phyloP scores from a whole-genome alignment of 2,329 filamentous ascomycete species.

The Microdochium paspali region DNA sequence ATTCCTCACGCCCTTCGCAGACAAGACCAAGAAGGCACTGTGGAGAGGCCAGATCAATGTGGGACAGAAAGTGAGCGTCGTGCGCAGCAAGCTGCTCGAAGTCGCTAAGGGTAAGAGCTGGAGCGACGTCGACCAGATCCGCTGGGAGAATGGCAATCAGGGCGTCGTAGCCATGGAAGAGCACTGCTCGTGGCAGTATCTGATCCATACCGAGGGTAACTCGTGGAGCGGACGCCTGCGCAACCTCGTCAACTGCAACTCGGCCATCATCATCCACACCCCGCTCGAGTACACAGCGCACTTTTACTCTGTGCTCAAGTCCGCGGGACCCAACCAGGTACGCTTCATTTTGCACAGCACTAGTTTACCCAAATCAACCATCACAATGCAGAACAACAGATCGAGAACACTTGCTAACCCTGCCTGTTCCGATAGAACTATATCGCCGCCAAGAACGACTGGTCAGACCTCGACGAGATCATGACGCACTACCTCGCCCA shows the following conservation, averaged over 20 bases:
- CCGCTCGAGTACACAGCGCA: constrained; percentile 33
- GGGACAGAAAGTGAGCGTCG: constrained; percentile 1
- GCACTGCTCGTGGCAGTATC: constrained; percentile 36
- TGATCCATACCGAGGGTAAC: constrained; percentile 41
- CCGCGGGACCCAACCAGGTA: constrained; percentile 21
- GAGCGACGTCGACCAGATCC: constrained; percentile 2
- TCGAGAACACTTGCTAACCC: too few species aligned
- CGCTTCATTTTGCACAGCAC: not conserved
- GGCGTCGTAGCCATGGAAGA: constrained; percentile 38
- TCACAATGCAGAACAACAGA: too few species aligned
- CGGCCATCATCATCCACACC: constrained; percentile 35
- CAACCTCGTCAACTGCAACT: constrained; percentile 39
- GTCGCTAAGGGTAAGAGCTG: constrained; percentile 1
- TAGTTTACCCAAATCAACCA: too few species aligned
- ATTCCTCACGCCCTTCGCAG: constrained; percentile 2
- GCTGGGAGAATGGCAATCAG: constrained; percentile 20
- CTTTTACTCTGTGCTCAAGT: constrained; percentile 31
- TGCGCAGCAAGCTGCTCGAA: constrained; percentile 2
- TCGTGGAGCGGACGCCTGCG: constrained; percentile 44
- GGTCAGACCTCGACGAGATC: constrained; percentile 22
- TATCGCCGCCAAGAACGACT: constrained; percentile 35
- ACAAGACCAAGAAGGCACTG: constrained; percentile 4
- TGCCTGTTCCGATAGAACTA: constrained; percentile 38
- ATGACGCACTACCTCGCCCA: constrained; percentile 30
- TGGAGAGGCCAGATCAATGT: constrained; percentile 4